Evolutionary conservation across 2,329 filamentous ascomycete genomes (phyloP).

Genomic region (Fusarium haematococcum): DNA sequence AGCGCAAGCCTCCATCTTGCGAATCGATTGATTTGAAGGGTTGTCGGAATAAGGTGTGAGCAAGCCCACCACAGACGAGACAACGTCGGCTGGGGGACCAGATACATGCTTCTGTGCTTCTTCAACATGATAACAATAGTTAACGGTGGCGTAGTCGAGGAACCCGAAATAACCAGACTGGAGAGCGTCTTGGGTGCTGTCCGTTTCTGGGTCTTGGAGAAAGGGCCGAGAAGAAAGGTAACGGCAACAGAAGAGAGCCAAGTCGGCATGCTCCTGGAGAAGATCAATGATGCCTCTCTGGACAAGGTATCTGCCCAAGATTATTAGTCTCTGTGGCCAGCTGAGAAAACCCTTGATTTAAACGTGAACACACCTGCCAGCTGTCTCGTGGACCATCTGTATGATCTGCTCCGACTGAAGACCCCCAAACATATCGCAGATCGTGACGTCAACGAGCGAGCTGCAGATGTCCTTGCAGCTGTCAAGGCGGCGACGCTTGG

Average conservation of each 20-base stretch:
- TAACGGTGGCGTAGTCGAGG: not conserved
- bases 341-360: not conserved
- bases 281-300: not conserved
- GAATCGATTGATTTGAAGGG: not conserved
- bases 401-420: not conserved
- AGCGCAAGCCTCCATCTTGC: not conserved
- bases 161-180: not conserved
- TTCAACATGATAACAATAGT: not conserved
- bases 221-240: constrained; percentile 23
- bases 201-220: accelerated
- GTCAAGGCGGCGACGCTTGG: not conserved
- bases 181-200: accelerated
- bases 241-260: constrained; percentile 5
- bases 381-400: constrained; percentile 19
- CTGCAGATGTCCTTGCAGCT: constrained; percentile 21
- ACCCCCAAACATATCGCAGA: not conserved
- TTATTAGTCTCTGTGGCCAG: not conserved
- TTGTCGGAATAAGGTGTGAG: not conserved
- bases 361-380: not conserved
- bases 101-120: not conserved
- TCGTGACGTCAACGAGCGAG: constrained; percentile 2
- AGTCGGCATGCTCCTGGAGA: not conserved
- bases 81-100: not conserved
- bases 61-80: not conserved
- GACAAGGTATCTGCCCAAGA: constrained; percentile 6